phyloP scores from a whole-genome alignment of 2,329 filamentous ascomycete genomes.

The Xylaria polymorpha region DNA sequence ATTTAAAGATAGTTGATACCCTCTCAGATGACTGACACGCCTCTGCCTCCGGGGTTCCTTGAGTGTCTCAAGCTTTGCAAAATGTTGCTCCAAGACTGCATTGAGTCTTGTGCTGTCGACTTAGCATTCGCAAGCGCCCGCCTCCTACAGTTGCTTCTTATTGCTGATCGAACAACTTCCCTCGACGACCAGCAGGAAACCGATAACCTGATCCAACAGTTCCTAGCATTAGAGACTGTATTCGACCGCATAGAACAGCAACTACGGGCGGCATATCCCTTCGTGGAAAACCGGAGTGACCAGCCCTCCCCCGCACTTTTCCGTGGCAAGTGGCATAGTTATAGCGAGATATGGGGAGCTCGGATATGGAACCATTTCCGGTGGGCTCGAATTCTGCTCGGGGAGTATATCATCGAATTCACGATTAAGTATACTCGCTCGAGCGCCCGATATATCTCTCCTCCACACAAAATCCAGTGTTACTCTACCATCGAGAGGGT shows the following conservation, averaged over 20 bases:
- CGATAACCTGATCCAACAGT: constrained; percentile 52
- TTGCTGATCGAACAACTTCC: constrained; percentile 51
- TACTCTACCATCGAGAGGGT: constrained; percentile 53
- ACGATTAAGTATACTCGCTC: constrained; percentile 55
- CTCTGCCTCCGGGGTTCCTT: constrained; percentile 56
- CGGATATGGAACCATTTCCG: constrained; percentile 70
- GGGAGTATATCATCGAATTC: constrained; percentile 61
- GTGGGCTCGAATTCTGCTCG: constrained; percentile 66
- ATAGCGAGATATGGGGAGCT: constrained; percentile 64
- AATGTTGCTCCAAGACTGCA: constrained; percentile 47
- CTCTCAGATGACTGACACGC: constrained; percentile 54
- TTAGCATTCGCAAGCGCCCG: constrained; percentile 56
- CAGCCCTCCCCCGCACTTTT: constrained; percentile 60
- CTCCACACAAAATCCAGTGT: constrained; percentile 48
- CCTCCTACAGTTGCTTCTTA: constrained; percentile 55
- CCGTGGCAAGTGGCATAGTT: constrained; percentile 65
- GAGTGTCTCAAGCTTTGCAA: constrained; percentile 57
- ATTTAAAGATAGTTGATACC: constrained; percentile 57
- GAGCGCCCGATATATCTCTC: constrained; percentile 49
- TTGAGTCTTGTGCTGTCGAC: constrained; percentile 56
- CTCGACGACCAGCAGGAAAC: constrained; percentile 54
- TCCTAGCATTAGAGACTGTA: constrained; percentile 55
- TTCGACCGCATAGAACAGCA: constrained; percentile 55
- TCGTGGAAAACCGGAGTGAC: constrained; percentile 49
- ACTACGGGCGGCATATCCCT: constrained; percentile 54